Evolutionary conservation across 768 basidiomycete genomes (phyloP), one percentile per base, ranked within the genome.

Genomic region (Coprinellus micaceus): DNA sequence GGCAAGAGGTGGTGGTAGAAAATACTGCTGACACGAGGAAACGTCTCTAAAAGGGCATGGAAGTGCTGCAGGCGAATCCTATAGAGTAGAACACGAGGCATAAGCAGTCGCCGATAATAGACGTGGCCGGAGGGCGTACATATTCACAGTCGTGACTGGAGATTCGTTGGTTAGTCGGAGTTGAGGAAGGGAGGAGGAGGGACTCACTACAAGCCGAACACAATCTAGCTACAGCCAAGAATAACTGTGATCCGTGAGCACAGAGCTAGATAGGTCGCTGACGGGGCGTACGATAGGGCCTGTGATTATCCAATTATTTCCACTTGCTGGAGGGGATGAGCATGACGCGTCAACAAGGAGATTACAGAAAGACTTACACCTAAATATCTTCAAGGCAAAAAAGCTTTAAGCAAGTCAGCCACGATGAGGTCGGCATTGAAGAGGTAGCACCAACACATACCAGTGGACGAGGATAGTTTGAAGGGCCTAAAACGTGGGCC

Each of bases 401-500:
- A 65, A 66, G 47, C 62, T 65, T 50, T 15, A 24, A 4, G 22
- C 12, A 30, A 4, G 7, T 24, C 30, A 30, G 44, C 50, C 7
- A 21, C 12, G n/a, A n/a, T 24, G n/a, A n/a, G n/a, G n/a, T n/a
- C n/a, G 2, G 28, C 4, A 50, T 69, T 29, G 60, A 79, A 76
- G 78, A n/a, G 30, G 22, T 9, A 22, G 9, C 33, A 3, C 10
- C 40, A 44, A 13, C n/a, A 52, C 71, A 28, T 57, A 81, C 79
- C 80, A 77, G 56, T 82, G 80, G 4, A 82, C 80, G 24, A 80
- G 68, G 50, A 80, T 74, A 0, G 80, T 82, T 28, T 80, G 66
- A 25, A 77, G 61, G 0, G 78, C 80, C 79, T 76, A 41, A 1
- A 6, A 19, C 1, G 46, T 4, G 10, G 17, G 1, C 17, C 25